Evolutionary conservation across 2,329 filamentous ascomycete genomes (phyloP).

Genomic region (Arthroderma uncinatum): DNA sequence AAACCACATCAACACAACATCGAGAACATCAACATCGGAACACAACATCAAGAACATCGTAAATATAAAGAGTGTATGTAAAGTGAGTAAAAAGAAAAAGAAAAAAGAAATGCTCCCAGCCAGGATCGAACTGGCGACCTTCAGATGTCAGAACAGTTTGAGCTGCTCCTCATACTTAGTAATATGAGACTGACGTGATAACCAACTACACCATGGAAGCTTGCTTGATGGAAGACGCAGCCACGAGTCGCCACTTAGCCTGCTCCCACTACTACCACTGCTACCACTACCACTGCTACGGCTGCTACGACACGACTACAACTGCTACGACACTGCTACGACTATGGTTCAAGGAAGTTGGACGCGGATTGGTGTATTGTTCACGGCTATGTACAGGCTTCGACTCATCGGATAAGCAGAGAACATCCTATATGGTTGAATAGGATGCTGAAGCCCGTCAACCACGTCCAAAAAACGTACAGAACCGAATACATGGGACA

Average conservation of each 20-base stretch:
- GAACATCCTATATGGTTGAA: too few relatives aligned
- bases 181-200: conserved; percentile 15
- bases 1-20: not conserved
- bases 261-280: not conserved
- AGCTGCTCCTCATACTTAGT: conserved; percentile 11
- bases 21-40: not conserved
- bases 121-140: conserved; percentile 16
- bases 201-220: conserved; percentile 16
- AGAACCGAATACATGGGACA: too few relatives aligned
- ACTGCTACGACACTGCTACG: too few relatives aligned
- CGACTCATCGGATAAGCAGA: too few relatives aligned
- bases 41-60: not conserved
- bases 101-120: conserved; percentile 12
- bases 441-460: too few relatives aligned
- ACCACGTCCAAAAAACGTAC: too few relatives aligned
- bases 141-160: conserved; percentile 13
- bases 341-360: too few relatives aligned
- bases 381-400: too few relatives aligned
- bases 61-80: not conserved
- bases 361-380: too few relatives aligned
- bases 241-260: not conserved
- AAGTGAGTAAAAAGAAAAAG: not conserved
- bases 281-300: too few relatives aligned
- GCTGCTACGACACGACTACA: too few relatives aligned
- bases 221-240: not conserved